phyloP scores from a whole-genome alignment of 163 green algal genomes.

The Scenedesmus sp. region DNA sequence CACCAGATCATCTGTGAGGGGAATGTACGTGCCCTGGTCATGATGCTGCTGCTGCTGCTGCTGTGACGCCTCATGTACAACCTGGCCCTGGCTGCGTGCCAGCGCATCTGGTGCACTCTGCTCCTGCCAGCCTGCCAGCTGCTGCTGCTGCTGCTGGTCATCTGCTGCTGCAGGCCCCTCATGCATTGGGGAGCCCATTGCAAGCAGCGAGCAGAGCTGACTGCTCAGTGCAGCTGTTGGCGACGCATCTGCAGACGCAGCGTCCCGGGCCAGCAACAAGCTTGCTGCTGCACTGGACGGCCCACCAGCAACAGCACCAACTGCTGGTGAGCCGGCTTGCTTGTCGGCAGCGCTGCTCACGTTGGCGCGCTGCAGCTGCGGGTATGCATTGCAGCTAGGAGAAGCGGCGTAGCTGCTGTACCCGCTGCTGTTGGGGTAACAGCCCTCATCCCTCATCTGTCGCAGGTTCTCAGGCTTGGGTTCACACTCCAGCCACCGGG shows the following conservation, averaged over 20 bases:
- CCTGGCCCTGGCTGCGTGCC: not conserved
- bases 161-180: not conserved
- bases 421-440: slow-evolving; percentile 13
- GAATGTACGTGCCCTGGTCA: slow-evolving; percentile 40
- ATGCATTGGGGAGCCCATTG: slow-evolving; percentile 19
- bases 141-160: slow-evolving; percentile 28
- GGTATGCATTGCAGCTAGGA: not conserved
- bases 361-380: not conserved
- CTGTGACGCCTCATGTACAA: not conserved
- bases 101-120: not conserved
- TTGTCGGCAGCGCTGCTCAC: not conserved
- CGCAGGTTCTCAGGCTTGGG: not conserved
- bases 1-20: slow-evolving; percentile 37
- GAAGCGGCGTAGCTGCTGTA: slow-evolving; percentile 26
- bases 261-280: not conserved
- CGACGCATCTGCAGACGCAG: slow-evolving; percentile 1
- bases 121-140: slow-evolving; percentile 2
- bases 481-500: not conserved
- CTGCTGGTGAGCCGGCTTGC: not conserved
- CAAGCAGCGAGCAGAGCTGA: slow-evolving; percentile 17
- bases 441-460: slow-evolving; percentile 6
- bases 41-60: slow-evolving; percentile 19
- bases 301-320: not conserved
- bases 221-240: slow-evolving; percentile 37
- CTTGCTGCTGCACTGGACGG: not conserved